A percentile compares a stretch with the other conserved stretches of the same genome.
These are phyloP conservation scores for Calamus simplicifolius DNA, from an alignment of 176 grass and related monocot species.

Conservation along the genomic window DNA sequence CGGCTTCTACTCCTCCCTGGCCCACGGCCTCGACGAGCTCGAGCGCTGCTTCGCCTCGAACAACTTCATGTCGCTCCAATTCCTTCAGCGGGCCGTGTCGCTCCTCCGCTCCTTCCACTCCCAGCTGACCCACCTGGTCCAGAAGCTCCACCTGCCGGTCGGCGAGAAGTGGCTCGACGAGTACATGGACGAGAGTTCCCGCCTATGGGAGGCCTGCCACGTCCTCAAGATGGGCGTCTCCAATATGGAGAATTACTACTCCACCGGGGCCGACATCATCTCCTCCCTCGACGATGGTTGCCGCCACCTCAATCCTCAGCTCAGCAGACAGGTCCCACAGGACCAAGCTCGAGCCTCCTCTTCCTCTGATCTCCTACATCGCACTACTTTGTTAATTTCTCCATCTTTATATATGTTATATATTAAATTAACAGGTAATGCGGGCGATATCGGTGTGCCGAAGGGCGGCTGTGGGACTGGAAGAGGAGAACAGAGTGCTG, in stretches of 20 bases:
- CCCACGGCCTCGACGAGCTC: constrained; percentile 62
- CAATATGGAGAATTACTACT: constrained; percentile 61
- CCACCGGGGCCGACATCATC: constrained; percentile 32
- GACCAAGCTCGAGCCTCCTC: neutral
- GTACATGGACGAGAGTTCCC: constrained; percentile 93
- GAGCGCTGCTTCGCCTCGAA: constrained; percentile 27
- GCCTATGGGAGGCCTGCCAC: constrained; percentile 68
- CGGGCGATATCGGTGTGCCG: constrained; percentile 47
- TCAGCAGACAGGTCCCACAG: constrained; percentile 34
- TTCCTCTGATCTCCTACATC: too few relatives aligned
- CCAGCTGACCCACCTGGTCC: constrained; percentile 50
- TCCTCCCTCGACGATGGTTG: constrained; percentile 31
- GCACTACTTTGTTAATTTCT: too few relatives aligned
- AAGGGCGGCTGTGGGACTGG: constrained; percentile 54
- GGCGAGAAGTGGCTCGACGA: constrained; percentile 84
- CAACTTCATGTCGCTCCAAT: constrained; percentile 50
- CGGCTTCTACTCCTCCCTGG: constrained; percentile 69
- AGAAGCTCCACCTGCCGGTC: constrained; percentile 62
- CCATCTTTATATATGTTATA: too few relatives aligned
- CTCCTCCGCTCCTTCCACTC: constrained; percentile 62
- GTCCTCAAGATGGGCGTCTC: constrained; percentile 54
- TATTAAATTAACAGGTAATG: constrained; percentile 32
- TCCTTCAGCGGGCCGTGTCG: constrained; percentile 44
- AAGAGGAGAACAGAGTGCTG: constrained; percentile 77
- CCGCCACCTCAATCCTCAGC: constrained; percentile 25